Evolutionary conservation across 1,284 basidiomycete genomes (phyloP).

Genomic region (Leccinum glutinopallens): DNA sequence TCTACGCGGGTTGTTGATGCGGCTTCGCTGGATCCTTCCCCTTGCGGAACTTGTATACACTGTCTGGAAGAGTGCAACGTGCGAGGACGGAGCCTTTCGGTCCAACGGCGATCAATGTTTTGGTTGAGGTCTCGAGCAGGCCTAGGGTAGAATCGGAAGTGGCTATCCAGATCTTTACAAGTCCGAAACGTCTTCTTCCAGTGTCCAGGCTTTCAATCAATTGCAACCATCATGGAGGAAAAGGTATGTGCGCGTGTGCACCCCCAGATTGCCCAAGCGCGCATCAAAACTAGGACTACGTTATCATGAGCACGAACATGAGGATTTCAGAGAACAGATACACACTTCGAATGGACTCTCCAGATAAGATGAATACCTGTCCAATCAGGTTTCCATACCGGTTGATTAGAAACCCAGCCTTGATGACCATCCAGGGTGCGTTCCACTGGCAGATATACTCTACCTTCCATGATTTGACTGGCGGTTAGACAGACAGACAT

Average conservation of each 20-base stretch:
- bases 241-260: background rate
- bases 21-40: background rate
- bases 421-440: constrained; percentile 2
- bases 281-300: background rate
- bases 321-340: background rate
- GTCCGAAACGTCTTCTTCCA: no score
- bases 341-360: background rate
- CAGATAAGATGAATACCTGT: constrained; percentile 12
- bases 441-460: constrained; percentile 12
- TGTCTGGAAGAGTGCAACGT: background rate
- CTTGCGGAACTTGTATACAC: background rate
- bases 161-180: no score
- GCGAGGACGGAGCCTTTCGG: no score
- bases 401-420: constrained; percentile 6
- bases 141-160: no score
- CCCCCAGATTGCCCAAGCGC: constrained; percentile 1
- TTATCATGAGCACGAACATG: background rate
- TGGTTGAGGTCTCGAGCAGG: no score
- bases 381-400: constrained; percentile 15
- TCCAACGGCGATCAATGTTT: no score
- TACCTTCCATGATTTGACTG: constrained; percentile 8
- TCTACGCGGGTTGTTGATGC: background rate
- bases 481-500: background rate
- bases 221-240: no score
- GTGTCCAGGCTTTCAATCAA: no score